phyloP scores from a whole-genome alignment of 2,329 filamentous ascomycete genomes.

The Fusarium equiseti region DNA sequence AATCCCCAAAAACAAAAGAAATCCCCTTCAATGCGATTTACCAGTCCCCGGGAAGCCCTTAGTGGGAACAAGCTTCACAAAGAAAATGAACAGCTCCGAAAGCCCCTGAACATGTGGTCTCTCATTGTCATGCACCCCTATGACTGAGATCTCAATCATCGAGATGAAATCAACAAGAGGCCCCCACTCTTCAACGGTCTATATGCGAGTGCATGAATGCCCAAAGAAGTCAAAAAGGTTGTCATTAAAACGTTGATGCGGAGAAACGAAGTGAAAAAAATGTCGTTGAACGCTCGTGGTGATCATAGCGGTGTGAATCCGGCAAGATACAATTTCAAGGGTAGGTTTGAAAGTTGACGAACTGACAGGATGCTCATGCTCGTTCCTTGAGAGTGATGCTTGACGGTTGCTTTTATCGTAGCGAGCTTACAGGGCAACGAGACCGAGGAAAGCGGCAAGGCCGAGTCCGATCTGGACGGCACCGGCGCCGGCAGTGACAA shows the following conservation, averaged over 20 bases:
- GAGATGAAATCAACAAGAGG: background rate
- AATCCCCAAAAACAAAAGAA: conserved; percentile 32
- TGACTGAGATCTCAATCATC: background rate
- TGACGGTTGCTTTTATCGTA: background rate
- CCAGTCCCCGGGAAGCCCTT: conserved; percentile 13
- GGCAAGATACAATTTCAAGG: background rate
- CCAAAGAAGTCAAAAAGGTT: conserved; percentile 23
- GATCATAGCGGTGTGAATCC: conserved; percentile 17
- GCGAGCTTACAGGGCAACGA: conserved; percentile 49
- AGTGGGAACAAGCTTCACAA: conserved; percentile 5
- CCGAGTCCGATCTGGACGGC: conserved; percentile 50
- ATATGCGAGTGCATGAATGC: conserved; percentile 31
- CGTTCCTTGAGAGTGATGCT: background rate
- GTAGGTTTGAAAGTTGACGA: background rate
- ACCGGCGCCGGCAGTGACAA: conserved; percentile 46
- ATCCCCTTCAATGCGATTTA: conserved; percentile 23
- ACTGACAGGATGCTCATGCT: conserved; percentile 13
- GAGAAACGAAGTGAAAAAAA: conserved; percentile 34
- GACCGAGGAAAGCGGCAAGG: conserved; percentile 43
- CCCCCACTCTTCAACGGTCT: conserved; percentile 13
- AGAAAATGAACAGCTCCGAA: conserved; percentile 24
- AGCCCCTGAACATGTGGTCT: conserved; percentile 19
- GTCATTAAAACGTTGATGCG: conserved; percentile 39
- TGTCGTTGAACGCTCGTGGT: conserved; percentile 32
- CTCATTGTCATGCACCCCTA: background rate